A percentile compares a stretch with the other conserved stretches of the same genome.
Conservation (phyloP, 495 filamentous ascomycete genomes). For the Penicillium antarcticum region DNA sequence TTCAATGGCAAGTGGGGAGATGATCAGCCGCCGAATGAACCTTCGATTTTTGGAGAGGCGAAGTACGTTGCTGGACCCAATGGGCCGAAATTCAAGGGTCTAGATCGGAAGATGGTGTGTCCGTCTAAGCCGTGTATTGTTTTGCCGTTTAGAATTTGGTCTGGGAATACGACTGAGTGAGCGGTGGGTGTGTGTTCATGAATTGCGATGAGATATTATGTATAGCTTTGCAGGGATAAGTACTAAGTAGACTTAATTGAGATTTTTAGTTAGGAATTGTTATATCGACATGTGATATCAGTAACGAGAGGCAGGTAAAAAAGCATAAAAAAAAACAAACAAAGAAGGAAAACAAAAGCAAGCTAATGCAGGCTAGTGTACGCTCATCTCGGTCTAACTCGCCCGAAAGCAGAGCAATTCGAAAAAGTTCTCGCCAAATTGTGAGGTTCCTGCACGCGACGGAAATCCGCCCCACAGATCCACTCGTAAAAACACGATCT, state of each 20-base stretch:
- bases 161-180: slow-evolving; percentile 4
- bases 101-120: slow-evolving; percentile 47
- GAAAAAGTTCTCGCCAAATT: background rate
- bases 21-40: slow-evolving; percentile 50
- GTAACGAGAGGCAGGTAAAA: no score
- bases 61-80: slow-evolving; percentile 52
- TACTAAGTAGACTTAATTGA: no score
- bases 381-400: no score
- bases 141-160: slow-evolving; percentile 29
- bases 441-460: background rate
- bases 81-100: slow-evolving; percentile 51
- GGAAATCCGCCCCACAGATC: slow-evolving; percentile 1
- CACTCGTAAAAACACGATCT: background rate
- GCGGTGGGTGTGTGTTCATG: no score
- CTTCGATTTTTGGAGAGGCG: slow-evolving; percentile 47
- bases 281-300: no score
- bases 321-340: no score
- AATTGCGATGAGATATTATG: background rate
- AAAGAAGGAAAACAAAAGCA: no score
- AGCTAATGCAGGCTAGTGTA: no score
- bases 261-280: no score
- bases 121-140: slow-evolving; percentile 33
- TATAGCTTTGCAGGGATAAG: no score
- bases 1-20: slow-evolving; percentile 59
- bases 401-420: no score